These are phyloP conservation scores for Quercus parvula DNA, from an alignment of 306 rosid species.

Conservation along the genomic window DNA sequence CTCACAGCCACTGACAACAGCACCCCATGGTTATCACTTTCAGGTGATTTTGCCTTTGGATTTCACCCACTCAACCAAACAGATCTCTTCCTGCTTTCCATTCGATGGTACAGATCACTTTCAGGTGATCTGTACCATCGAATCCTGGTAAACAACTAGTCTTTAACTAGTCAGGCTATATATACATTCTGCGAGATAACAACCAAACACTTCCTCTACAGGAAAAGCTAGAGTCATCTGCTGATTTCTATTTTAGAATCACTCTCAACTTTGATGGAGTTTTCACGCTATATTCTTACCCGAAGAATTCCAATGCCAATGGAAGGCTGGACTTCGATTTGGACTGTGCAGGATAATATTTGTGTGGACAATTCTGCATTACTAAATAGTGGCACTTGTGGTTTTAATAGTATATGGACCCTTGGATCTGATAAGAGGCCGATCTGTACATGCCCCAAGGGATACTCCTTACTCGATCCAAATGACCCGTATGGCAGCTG, in stretches of 20 bases:
- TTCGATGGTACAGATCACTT: too few species aligned
- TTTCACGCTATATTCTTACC: too few species aligned
- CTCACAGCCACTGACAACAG: constrained; percentile 12
- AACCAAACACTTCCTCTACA: background rate
- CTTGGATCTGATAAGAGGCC: background rate
- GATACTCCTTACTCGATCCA: constrained; percentile 33
- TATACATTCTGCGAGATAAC: constrained; percentile 21
- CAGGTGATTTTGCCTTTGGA: constrained; percentile 51
- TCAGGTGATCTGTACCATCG: background rate
- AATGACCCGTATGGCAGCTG: constrained; percentile 31
- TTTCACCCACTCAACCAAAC: constrained; percentile 21
- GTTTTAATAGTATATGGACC: constrained; percentile 10
- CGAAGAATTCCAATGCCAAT: too few species aligned
- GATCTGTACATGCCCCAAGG: constrained; percentile 30
- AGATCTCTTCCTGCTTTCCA: constrained; percentile 6
- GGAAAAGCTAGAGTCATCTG: too few species aligned
- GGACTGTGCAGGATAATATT: too few species aligned
- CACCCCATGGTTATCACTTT: background rate
- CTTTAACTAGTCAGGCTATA: constrained; percentile 27
- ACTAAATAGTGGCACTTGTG: constrained; percentile 25
- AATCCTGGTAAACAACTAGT: constrained; percentile 30
- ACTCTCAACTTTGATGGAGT: too few species aligned
- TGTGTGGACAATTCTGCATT: background rate
- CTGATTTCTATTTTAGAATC: too few species aligned
- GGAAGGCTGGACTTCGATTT: too few species aligned